A percentile compares a stretch with the other conserved stretches of the same genome.
Conservation (phyloP, 2,329 filamentous ascomycete species). For the Fusarium sp. region DNA sequence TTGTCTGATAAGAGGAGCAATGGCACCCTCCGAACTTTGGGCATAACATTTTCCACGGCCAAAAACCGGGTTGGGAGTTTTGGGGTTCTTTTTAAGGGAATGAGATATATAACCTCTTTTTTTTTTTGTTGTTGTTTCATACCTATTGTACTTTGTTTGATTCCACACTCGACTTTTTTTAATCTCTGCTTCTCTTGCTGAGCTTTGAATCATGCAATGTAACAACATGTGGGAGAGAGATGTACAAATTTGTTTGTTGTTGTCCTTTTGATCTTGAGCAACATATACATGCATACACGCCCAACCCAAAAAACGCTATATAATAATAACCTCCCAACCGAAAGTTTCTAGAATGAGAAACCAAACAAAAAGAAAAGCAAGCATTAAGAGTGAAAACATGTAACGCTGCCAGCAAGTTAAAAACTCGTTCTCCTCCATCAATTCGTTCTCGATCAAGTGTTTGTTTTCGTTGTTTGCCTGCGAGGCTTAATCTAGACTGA, state of each 20-base stretch:
- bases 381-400: neutral
- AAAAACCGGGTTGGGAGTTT: slow-evolving; percentile 36
- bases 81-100: slow-evolving; percentile 20
- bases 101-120: slow-evolving; percentile 24
- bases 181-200: neutral
- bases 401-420: neutral
- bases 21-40: slow-evolving; percentile 22
- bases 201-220: neutral
- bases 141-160: slow-evolving; percentile 17
- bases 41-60: slow-evolving; percentile 21
- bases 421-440: slow-evolving; percentile 2
- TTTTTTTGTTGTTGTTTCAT: neutral
- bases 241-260: neutral
- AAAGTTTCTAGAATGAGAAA: neutral
- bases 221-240: neutral
- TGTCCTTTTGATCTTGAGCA: neutral
- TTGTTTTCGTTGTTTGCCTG: slow-evolving; percentile 2
- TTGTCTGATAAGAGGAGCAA: slow-evolving; percentile 6
- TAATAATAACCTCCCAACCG: neutral
- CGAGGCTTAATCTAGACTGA: slow-evolving; percentile 26
- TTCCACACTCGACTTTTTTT: neutral
- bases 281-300: neutral
- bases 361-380: neutral
- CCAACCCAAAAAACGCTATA: neutral
- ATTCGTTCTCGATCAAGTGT: slow-evolving; percentile 6